phyloP scores from a whole-genome alignment of 225 moss, liverwort and hornwort genomes.

The Ulota crispa region DNA sequence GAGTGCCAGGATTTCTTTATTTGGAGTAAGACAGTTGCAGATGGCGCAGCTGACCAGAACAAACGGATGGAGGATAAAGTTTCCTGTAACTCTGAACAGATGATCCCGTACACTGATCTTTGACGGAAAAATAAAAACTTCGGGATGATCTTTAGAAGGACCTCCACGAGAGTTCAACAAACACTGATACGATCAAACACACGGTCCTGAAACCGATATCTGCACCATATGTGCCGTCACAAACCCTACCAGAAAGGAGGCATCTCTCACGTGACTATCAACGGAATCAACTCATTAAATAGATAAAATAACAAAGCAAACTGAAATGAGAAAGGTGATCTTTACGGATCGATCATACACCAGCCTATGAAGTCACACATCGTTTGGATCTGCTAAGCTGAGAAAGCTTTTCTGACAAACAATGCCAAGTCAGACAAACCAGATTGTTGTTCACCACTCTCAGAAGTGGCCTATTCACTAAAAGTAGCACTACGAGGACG shows the following conservation, averaged over 20 bases:
- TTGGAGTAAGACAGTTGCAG: background rate
- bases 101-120: background rate
- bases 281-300: background rate
- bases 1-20: background rate
- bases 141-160: background rate
- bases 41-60: background rate
- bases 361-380: conserved; percentile 8
- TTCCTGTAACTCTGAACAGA: background rate
- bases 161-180: background rate
- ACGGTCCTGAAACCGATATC: background rate
- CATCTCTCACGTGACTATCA: background rate
- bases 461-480: background rate
- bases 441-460: background rate
- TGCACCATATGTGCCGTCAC: background rate
- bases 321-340: background rate
- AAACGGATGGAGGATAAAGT: background rate
- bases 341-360: background rate
- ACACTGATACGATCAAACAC: background rate
- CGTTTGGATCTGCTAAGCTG: background rate
- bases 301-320: background rate
- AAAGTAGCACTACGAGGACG: background rate
- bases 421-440: conserved; percentile 11
- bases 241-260: background rate
- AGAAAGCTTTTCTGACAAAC: conserved; percentile 2
- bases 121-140: background rate